These are phyloP conservation scores for Pseudogymnoascus sp. DNA, from an alignment of 2,329 filamentous ascomycete genomes.

Conservation along the genomic window DNA sequence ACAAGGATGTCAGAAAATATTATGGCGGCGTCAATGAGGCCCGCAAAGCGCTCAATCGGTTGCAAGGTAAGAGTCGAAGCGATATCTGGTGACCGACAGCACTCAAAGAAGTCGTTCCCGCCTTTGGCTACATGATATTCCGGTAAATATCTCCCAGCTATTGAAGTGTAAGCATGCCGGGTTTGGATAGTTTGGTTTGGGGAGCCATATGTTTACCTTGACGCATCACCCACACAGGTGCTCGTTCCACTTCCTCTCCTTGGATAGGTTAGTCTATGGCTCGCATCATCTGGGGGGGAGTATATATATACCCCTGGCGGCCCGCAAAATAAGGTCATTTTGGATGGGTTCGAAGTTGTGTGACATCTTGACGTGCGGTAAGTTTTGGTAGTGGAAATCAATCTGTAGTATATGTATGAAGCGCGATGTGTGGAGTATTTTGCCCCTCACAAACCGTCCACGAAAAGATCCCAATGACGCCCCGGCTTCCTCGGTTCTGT, in stretches of 20 bases:
- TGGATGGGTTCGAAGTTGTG: conserved; percentile 72
- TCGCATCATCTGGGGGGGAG: neutral
- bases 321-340: conserved; percentile 86
- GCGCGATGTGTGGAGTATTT: neutral
- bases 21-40: conserved; percentile 90
- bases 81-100: conserved; percentile 87
- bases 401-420: neutral
- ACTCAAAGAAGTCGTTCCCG: conserved; percentile 88
- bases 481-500: conserved; percentile 3
- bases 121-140: conserved; percentile 97
- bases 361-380: conserved; percentile 40
- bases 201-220: conserved; percentile 56
- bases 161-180: conserved; percentile 12
- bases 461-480: conserved; percentile 5
- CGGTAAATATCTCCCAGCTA: conserved; percentile 91
- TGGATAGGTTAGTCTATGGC: conserved; percentile 19
- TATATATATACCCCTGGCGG: conserved; percentile 62
- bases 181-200: neutral
- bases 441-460: neutral
- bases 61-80: conserved; percentile 90
- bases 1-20: conserved; percentile 99
- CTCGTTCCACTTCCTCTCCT: conserved; percentile 86
- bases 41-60: conserved; percentile 82
- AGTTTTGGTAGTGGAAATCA: conserved; percentile 20
- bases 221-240: conserved; percentile 98